Conservation (phyloP, 2,329 filamentous ascomycete genomes). For the Epicoccum sorghinum region DNA sequence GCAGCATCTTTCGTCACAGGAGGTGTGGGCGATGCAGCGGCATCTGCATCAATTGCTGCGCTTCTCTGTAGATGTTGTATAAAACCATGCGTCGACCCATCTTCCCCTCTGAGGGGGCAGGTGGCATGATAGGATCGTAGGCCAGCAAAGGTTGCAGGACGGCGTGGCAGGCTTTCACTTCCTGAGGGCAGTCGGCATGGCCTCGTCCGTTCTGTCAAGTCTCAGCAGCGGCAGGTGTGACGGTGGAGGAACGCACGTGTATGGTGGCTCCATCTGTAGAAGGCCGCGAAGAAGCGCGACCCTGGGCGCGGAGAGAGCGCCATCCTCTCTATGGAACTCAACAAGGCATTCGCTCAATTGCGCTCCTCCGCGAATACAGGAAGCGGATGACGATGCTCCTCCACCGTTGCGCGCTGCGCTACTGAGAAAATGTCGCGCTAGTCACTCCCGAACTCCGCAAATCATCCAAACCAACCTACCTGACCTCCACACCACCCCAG, state of each 20-base stretch:
- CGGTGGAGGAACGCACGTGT: constrained; percentile 28
- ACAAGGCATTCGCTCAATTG: not conserved
- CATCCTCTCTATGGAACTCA: constrained; percentile 17
- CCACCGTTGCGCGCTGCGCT: not conserved
- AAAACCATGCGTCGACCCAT: not conserved
- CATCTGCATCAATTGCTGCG: not conserved
- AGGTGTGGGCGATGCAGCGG: too few relatives aligned
- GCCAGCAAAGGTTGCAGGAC: not conserved
- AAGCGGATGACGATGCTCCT: constrained; percentile 7
- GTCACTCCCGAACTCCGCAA: constrained; percentile 29
- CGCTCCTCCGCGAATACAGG: not conserved
- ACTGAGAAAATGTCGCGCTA: constrained; percentile 15
- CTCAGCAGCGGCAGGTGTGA: constrained; percentile 3
- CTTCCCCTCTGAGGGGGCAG: not conserved
- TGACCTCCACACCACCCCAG: constrained; percentile 8
- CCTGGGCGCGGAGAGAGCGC: constrained; percentile 28
- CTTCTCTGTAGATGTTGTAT: not conserved
- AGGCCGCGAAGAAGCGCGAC: constrained; percentile 51
- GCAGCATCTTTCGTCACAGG: not conserved
- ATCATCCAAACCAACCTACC: constrained; percentile 6
- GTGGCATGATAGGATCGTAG: constrained; percentile 7
- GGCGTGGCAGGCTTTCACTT: not conserved
- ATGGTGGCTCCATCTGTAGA: constrained; percentile 51
- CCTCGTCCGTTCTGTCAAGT: constrained; percentile 16
- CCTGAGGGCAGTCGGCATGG: constrained; percentile 6